Evolutionary conservation across 2,329 filamentous ascomycete genomes (phyloP), one percentile per base, ranked within the genome.

Genomic region (Didymella pinodella): DNA sequence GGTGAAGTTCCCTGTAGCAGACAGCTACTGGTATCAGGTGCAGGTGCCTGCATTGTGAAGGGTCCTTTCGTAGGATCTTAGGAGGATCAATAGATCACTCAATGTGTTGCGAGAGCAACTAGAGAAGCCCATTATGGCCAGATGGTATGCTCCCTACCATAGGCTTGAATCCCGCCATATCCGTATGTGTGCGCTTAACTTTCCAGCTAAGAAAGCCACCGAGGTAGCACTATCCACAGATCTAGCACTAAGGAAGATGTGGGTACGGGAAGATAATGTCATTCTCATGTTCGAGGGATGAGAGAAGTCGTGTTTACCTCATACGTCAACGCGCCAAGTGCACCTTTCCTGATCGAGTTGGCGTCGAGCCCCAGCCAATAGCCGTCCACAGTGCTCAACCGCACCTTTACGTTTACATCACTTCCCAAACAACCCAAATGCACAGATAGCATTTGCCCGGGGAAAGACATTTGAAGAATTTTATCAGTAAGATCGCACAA

Each of bases 341-440:
- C 46, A 26, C 56, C 47, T 59, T 54, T 2, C 56, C 38, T 18
- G 7, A 20, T 54, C 5, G 20, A 34, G 50, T 22, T 50, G 25
- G 56, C 46, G 50, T 8, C 8, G 32, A 40, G 50, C 40, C 41
- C 18, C 56, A 58, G 56, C 56, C 56, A 59, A 54, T 54, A 32
- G 50, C 41, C 47, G 46, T 54, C 28, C 34, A 31, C 41, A 41
- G 7, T 14, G 12, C 34, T 46, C 20, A 43, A 36, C 20, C 26
- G 34, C 50, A 41, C 50, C 41, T 54, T 40, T 50, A 47, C 48
- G 45, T 41, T 14, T 26, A 54, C 50, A 47, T 46, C 10, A 48
- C 46, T 29, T 38, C 20, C 41, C 50, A 16, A 22, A 51, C 50
- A 41, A 38, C 12, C 46, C 46, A 20, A 22, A 16, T 31, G 10